Evolutionary conservation across 2,329 filamentous ascomycete species (phyloP).

Genomic region (Tolypocladium cylindrosporum): DNA sequence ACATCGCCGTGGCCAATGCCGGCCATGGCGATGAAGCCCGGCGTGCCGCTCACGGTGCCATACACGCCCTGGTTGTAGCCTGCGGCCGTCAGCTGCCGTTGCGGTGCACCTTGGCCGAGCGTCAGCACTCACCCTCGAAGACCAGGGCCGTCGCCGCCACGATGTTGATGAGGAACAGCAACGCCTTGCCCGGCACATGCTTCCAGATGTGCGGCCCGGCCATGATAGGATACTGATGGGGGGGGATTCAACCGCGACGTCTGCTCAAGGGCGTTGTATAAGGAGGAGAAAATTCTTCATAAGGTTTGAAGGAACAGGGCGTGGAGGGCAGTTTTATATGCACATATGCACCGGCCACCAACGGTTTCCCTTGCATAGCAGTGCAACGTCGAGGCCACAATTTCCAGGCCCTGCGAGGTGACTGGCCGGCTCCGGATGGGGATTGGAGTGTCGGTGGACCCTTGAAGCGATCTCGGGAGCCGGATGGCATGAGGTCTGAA

Average conservation of each 20-base stretch:
- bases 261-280: background rate
- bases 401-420: background rate
- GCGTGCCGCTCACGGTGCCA: slow-evolving; percentile 36
- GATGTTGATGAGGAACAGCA: slow-evolving; percentile 11
- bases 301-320: no score
- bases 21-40: slow-evolving; percentile 29
- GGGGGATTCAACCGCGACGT: background rate
- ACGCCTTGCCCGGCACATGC: slow-evolving; percentile 11
- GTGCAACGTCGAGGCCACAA: background rate
- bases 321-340: background rate
- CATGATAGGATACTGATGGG: slow-evolving; percentile 2
- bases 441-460: background rate
- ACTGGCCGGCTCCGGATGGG: background rate
- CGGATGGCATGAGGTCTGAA: background rate
- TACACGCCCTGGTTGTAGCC: slow-evolving; percentile 47
- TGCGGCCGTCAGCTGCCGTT: slow-evolving; percentile 8
- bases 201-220: slow-evolving; percentile 8
- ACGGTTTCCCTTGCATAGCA: background rate
- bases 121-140: slow-evolving; percentile 8
- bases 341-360: background rate
- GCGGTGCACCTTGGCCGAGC: background rate
- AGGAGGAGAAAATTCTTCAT: background rate
- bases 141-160: slow-evolving; percentile 12
- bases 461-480: background rate
- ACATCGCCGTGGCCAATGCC: slow-evolving; percentile 36